These are phyloP conservation scores for Metschnikowia picachoensis DNA, from an alignment of 805 yeast genomes.

Conservation along the genomic window DNA sequence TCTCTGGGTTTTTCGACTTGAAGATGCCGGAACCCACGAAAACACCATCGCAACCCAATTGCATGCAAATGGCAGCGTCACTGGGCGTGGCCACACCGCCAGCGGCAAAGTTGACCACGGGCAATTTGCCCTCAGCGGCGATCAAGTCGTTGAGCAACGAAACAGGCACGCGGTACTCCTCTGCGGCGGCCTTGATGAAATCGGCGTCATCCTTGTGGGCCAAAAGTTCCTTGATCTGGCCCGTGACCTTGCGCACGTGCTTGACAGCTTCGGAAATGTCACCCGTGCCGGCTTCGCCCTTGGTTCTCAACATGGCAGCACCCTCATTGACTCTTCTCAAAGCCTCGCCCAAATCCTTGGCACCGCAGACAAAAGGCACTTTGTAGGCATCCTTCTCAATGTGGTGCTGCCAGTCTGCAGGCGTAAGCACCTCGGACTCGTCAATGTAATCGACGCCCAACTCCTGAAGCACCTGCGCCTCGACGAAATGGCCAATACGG, in stretches of 20 bases:
- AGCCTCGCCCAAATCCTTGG: slow-evolving; percentile 78
- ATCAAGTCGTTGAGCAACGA: slow-evolving; percentile 48
- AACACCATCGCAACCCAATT: slow-evolving; percentile 74
- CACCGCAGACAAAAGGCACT: slow-evolving; percentile 83
- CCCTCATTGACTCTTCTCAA: slow-evolving; percentile 76
- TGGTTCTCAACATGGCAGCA: slow-evolving; percentile 83
- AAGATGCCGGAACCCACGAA: slow-evolving; percentile 79
- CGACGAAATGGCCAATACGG: slow-evolving; percentile 79
- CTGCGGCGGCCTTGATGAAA: slow-evolving; percentile 45
- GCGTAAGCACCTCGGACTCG: slow-evolving; percentile 81
- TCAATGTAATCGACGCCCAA: slow-evolving; percentile 76
- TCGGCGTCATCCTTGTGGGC: slow-evolving; percentile 29
- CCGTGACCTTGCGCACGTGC: slow-evolving; percentile 61
- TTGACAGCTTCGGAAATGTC: slow-evolving; percentile 79
- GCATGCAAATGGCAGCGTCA: slow-evolving; percentile 83
- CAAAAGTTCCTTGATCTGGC: slow-evolving; percentile 49
- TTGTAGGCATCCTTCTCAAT: slow-evolving; percentile 56
- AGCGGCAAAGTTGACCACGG: slow-evolving; percentile 84
- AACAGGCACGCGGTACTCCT: slow-evolving; percentile 55
- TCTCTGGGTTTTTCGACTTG: slow-evolving; percentile 68
- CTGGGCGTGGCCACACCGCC: slow-evolving; percentile 89
- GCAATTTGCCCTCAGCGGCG: slow-evolving; percentile 55
- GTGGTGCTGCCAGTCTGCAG: slow-evolving; percentile 69
- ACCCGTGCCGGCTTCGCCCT: slow-evolving; percentile 90
- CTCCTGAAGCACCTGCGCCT: slow-evolving; percentile 72